phyloP scores from a whole-genome alignment of 257 asterid species.

The Avicennia marina region DNA sequence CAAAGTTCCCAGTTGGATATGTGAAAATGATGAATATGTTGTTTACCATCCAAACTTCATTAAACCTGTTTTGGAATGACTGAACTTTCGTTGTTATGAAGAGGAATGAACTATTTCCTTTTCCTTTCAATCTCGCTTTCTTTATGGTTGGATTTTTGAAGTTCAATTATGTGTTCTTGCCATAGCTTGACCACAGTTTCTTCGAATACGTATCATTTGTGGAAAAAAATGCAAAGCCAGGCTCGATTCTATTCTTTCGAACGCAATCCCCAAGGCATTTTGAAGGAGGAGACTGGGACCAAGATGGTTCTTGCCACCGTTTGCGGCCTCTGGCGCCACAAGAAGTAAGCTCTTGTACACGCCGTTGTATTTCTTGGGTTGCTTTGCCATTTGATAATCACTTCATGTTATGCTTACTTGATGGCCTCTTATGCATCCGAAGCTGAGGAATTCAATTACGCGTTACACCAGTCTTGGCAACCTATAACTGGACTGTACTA shows the following conservation, averaged over 20 bases:
- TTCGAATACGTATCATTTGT: constrained; percentile 46
- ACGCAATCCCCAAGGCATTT: constrained; percentile 94
- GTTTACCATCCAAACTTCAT: no score
- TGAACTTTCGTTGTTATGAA: background rate
- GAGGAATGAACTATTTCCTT: background rate
- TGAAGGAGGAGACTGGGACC: constrained; percentile 98
- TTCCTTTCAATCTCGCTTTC: background rate
- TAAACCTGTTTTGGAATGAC: background rate
- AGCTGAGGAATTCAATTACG: background rate
- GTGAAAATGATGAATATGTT: background rate
- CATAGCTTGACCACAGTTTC: background rate
- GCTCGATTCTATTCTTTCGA: constrained; percentile 54
- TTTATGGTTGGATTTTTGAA: constrained; percentile 10
- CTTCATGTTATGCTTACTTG: background rate
- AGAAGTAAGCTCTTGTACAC: constrained; percentile 47
- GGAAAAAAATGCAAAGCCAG: constrained; percentile 43
- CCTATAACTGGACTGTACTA: no score
- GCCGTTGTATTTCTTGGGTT: background rate
- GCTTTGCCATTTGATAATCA: background rate
- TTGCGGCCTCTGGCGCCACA: constrained; percentile 51
- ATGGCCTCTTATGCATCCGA: background rate
- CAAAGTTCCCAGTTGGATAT: background rate
- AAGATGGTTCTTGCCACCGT: constrained; percentile 86
- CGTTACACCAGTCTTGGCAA: no score
- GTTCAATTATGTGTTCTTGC: constrained; percentile 10